A percentile compares a stretch with the other conserved stretches of the same genome.
phyloP scores from a whole-genome alignment of 352 stramenopile species.

The Globisporangium ultimum region DNA sequence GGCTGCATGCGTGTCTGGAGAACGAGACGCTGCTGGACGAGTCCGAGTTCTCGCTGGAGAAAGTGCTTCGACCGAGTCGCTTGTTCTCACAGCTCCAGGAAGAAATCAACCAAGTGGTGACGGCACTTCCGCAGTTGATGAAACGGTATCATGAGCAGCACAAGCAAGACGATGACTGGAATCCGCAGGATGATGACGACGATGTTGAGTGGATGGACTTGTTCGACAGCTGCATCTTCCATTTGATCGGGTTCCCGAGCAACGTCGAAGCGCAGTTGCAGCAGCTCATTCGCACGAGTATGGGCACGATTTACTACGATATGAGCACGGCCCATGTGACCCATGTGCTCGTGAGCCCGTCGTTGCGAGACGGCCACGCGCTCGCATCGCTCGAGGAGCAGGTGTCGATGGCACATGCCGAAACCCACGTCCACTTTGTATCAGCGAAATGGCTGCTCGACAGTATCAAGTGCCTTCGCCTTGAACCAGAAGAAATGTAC shows the following conservation, averaged over 20 bases:
- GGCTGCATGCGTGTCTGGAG: constrained; percentile 68
- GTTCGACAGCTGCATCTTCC: constrained; percentile 64
- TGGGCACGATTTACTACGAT: constrained; percentile 70
- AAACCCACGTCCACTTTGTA: constrained; percentile 41
- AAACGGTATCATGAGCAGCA: constrained; percentile 17
- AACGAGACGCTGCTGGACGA: constrained; percentile 39
- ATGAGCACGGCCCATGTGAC: constrained; percentile 55
- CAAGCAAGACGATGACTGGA: background rate
- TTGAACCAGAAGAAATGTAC: constrained; percentile 64
- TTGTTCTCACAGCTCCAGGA: constrained; percentile 38
- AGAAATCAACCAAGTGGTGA: constrained; percentile 30
- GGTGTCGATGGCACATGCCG: constrained; percentile 24
- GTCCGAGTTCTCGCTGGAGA: constrained; percentile 40
- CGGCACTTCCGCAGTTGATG: constrained; percentile 26
- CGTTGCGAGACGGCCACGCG: constrained; percentile 28
- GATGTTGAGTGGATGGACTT: constrained; percentile 44
- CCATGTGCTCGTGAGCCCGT: constrained; percentile 64
- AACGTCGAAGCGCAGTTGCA: constrained; percentile 39
- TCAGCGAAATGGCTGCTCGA: constrained; percentile 70
- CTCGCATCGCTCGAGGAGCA: constrained; percentile 30
- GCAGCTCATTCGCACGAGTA: constrained; percentile 50
- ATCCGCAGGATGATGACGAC: constrained; percentile 10
- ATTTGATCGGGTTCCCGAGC: constrained; percentile 48
- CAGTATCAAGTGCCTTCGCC: constrained; percentile 37
- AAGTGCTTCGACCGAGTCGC: constrained; percentile 25